Conservation (phyloP, 768 basidiomycete genomes). For the Auriscalpium orientale region DNA sequence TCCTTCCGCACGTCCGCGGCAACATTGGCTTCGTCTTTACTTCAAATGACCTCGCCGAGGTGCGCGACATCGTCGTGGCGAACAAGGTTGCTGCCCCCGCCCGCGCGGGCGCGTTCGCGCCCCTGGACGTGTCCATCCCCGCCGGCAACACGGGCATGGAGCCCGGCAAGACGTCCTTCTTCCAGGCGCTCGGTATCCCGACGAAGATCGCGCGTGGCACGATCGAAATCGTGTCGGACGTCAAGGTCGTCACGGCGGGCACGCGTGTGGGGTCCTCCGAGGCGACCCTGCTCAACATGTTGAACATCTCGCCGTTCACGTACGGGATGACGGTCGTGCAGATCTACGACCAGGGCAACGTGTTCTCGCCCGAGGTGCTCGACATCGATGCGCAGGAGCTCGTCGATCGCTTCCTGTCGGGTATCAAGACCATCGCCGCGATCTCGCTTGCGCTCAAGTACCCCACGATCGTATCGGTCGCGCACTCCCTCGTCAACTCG, state of each 20-base stretch:
- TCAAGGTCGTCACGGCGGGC: constrained; percentile 89
- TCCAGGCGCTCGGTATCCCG: constrained; percentile 99
- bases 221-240: constrained; percentile 97
- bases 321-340: constrained; percentile 99
- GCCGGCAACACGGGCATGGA: constrained; percentile 99
- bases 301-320: constrained; percentile 99
- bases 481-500: constrained; percentile 94
- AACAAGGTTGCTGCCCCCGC: constrained; percentile 99
- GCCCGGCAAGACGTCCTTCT: constrained; percentile 99
- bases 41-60: constrained; percentile 80
- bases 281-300: constrained; percentile 97
- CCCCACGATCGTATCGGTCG: constrained; percentile 91
- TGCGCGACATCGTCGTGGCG: constrained; percentile 87
- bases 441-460: constrained; percentile 94
- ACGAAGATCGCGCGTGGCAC: constrained; percentile 99
- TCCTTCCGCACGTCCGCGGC: constrained; percentile 92
- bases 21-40: constrained; percentile 99
- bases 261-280: constrained; percentile 95
- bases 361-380: constrained; percentile 84
- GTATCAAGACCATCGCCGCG: constrained; percentile 92
- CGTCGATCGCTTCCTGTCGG: constrained; percentile 83
- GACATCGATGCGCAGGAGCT: constrained; percentile 91
- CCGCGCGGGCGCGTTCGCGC: constrained; percentile 94
- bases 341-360: constrained; percentile 91
- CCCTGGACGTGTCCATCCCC: constrained; percentile 86